Evolutionary conservation across 2,329 filamentous ascomycete genomes (phyloP), one percentile per base, ranked within the genome.

Genomic region (Claviceps spartinae): DNA sequence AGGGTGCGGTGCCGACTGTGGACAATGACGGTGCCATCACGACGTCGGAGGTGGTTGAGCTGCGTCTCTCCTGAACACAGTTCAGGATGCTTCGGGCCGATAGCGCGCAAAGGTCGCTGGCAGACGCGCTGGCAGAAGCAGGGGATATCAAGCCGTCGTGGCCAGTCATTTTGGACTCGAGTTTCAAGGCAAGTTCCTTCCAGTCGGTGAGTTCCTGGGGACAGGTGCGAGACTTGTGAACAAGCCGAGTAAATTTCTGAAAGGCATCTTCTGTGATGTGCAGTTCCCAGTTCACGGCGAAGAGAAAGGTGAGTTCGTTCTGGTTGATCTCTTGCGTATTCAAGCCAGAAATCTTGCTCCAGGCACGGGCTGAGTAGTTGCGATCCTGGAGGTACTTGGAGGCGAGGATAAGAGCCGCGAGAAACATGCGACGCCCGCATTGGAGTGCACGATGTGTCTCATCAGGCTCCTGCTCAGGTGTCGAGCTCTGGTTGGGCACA

Each of bases 291-390:
- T 88, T 84, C 56, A 98, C 88, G 46, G 90, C 87, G 55, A 85
- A 72, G 47, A 98, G 77, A 66, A 97, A 98, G 18, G 87, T 83
- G 67, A 94, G 85, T 71, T 98, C 93, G 67, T 97, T 97, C 63
- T 89, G 85, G 69, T 97, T 97, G 69, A 98, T 97, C 70, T 98
- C 93, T 52, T 80, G 75, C 3, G 89, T 90, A 65, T 87, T 88
- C 53, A 98, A 75, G n/a, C 93, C 93, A 18, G 93, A 97, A 60
- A 98, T 98, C 75, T 95, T 97, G 69, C 91, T 97, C 93, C 93
- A 98, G 43, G 93, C 93, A 52, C 91, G 84, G 48, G 93, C 89
- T 14, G 93, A 97, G 70, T 95, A 98, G 71, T 97, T 98, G 60
- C 91, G 85, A 66, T 98, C 93, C 69, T 98, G 93, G 47, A 98